Evolutionary conservation across 2,329 filamentous ascomycete genomes (phyloP).

Genomic region (Ophiocordyceps camponoti-leonardi): DNA sequence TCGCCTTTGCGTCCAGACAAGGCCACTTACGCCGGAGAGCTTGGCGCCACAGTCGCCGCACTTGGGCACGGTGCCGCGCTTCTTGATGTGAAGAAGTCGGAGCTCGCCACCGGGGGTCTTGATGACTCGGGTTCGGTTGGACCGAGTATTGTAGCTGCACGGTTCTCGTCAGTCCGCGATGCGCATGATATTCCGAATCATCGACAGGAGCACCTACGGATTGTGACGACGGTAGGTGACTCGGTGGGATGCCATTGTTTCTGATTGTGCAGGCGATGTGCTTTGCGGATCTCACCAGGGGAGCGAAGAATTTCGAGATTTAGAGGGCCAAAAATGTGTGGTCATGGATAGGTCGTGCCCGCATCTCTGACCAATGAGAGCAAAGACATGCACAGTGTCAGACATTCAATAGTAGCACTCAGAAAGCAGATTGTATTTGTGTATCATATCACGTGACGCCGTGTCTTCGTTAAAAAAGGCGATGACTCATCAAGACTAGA

Average conservation of each 20-base stretch:
- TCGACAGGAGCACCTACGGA: constrained; percentile 41
- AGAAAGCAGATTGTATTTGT: background rate
- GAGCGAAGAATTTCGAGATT: constrained; percentile 23
- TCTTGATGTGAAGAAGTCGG: constrained; percentile 98
- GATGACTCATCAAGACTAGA: too few relatives aligned
- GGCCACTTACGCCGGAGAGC: constrained; percentile 80
- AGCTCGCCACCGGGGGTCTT: constrained; percentile 95
- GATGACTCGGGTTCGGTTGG: constrained; percentile 89
- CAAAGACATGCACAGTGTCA: background rate
- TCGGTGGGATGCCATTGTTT: constrained; percentile 41
- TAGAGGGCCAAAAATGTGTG: constrained; percentile 24
- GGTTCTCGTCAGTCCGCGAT: constrained; percentile 8
- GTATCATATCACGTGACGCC: background rate
- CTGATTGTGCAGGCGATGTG: constrained; percentile 21
- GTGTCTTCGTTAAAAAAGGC: background rate
- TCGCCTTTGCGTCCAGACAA: constrained; percentile 2
- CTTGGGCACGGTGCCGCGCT: constrained; percentile 95
- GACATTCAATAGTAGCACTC: background rate
- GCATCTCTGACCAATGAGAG: constrained; percentile 20
- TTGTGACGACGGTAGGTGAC: constrained; percentile 62
- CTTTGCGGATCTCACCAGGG: constrained; percentile 18
- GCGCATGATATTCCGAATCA: background rate
- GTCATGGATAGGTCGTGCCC: constrained; percentile 18
- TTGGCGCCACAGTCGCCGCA: constrained; percentile 98
- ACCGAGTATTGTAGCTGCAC: constrained; percentile 86